Evolutionary conservation across 2,329 filamentous ascomycete genomes (phyloP).

Genomic region (Dactylella cylindrospora): DNA sequence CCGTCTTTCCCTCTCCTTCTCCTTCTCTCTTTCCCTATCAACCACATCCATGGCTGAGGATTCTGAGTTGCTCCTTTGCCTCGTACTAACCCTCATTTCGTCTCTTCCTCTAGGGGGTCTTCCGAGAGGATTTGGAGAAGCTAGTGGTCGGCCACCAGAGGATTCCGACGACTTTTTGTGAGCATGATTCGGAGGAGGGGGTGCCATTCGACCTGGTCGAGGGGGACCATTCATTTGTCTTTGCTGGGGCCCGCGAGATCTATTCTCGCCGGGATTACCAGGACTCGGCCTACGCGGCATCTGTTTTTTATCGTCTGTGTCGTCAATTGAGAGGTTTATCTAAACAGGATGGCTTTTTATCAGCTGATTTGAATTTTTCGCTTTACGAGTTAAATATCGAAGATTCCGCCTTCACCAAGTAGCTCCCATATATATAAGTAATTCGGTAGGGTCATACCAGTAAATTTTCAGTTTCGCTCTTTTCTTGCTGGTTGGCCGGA

Average conservation of each 20-base stretch:
- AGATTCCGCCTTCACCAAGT: neutral
- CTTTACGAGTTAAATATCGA: too few species aligned
- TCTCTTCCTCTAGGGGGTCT: conserved; percentile 17
- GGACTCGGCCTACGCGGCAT: conserved; percentile 35
- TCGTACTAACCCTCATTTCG: conserved; percentile 11
- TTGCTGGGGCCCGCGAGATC: conserved; percentile 35
- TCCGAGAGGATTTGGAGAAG: conserved; percentile 6
- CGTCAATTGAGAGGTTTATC: conserved; percentile 40
- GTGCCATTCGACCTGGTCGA: conserved; percentile 27
- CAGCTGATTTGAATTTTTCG: too few species aligned
- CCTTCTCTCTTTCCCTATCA: conserved; percentile 61
- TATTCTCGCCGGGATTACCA: conserved; percentile 27
- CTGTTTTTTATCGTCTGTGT: conserved; percentile 22
- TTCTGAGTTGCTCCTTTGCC: conserved; percentile 68
- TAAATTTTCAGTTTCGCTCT: conserved; percentile 37
- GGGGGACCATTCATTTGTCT: conserved; percentile 25
- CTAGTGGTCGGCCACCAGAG: conserved; percentile 1
- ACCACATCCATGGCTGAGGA: conserved; percentile 67
- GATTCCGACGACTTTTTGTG: conserved; percentile 27
- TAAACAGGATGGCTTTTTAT: conserved; percentile 7
- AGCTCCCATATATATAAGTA: neutral
- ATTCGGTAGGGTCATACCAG: conserved; percentile 26
- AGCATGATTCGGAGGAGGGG: conserved; percentile 16
- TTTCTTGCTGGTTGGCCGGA: conserved; percentile 20
- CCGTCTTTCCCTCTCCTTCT: conserved; percentile 60